Conservation (phyloP, 2,329 filamentous ascomycete species). For the Dothideomycetidae sp. region DNA sequence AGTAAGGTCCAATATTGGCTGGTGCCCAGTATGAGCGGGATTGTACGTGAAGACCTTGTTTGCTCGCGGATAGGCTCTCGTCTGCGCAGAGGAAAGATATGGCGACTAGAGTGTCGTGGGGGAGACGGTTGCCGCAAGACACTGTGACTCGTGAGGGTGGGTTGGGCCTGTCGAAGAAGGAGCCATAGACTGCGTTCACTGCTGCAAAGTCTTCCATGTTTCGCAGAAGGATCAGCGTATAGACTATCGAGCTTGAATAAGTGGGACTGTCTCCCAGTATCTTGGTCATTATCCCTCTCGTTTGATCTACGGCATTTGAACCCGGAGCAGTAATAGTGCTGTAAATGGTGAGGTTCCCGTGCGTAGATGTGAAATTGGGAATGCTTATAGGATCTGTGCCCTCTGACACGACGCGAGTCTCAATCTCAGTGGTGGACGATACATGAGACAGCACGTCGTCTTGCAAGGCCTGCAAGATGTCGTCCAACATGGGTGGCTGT, state of each 20-base stretch:
- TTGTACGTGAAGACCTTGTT: conserved; percentile 66
- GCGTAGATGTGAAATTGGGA: neutral
- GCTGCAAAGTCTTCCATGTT: conserved; percentile 64
- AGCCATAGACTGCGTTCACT: conserved; percentile 63
- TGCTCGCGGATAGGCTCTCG: conserved; percentile 12
- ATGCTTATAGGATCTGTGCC: neutral
- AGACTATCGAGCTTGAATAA: conserved; percentile 20
- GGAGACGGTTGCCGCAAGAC: conserved; percentile 56
- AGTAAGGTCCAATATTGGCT: conserved; percentile 94
- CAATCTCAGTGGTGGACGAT: neutral
- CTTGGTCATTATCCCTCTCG: conserved; percentile 25
- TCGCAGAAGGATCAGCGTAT: conserved; percentile 54
- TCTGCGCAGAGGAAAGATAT: conserved; percentile 37
- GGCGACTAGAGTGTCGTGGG: conserved; percentile 45
- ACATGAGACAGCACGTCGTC: conserved; percentile 10
- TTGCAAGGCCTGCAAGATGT: conserved; percentile 37
- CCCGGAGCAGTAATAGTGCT: conserved; percentile 20
- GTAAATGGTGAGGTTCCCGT: neutral
- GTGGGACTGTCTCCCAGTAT: conserved; percentile 19
- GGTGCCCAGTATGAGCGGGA: conserved; percentile 94
- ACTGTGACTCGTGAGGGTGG: conserved; percentile 78
- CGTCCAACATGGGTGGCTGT: conserved; percentile 53
- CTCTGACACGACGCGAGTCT: neutral
- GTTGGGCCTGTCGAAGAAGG: conserved; percentile 61
- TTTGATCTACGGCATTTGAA: conserved; percentile 26